Percentiles rank a stretch among this genome's conserved stretches.
These are phyloP conservation scores for Hanseniaspora thailandica DNA, from an alignment of 805 yeast species.

Conservation along the genomic window DNA sequence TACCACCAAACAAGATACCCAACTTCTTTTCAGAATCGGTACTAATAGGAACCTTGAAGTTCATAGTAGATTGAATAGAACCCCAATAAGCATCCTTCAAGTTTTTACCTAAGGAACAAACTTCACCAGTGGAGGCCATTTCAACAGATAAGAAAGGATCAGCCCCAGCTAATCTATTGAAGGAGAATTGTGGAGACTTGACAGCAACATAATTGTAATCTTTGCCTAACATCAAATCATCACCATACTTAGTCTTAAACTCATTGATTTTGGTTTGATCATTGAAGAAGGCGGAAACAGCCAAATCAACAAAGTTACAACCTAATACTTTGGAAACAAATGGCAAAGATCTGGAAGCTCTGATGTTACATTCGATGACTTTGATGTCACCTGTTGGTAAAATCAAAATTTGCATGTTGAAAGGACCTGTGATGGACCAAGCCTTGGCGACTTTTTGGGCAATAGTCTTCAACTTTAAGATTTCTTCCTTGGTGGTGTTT, in stretches of 20 bases:
- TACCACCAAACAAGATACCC: slow-evolving; percentile 92
- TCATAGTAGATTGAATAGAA: slow-evolving; percentile 91
- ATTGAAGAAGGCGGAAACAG: slow-evolving; percentile 74
- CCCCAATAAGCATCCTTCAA: slow-evolving; percentile 93
- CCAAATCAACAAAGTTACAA: slow-evolving; percentile 87
- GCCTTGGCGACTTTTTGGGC: slow-evolving; percentile 95
- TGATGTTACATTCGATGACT: slow-evolving; percentile 95
- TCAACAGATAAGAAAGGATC: slow-evolving; percentile 98
- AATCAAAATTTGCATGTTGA: slow-evolving; percentile 80
- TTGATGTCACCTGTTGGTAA: slow-evolving; percentile 91
- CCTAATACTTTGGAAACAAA: slow-evolving; percentile 96
- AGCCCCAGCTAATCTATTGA: slow-evolving; percentile 97
- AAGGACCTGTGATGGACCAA: slow-evolving; percentile 92
- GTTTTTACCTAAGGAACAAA: slow-evolving; percentile 89
- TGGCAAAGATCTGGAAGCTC: slow-evolving; percentile 99
- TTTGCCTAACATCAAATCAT: slow-evolving; percentile 58
- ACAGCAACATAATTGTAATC: slow-evolving; percentile 79
- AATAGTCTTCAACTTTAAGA: slow-evolving; percentile 80
- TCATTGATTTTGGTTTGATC: slow-evolving; percentile 38
- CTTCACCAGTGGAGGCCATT: slow-evolving; percentile 98
- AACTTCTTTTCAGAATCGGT: slow-evolving; percentile 21
- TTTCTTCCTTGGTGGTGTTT: slow-evolving; percentile 84
- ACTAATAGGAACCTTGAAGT: slow-evolving; percentile 84
- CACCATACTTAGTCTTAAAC: slow-evolving; percentile 11
- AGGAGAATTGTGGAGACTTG: slow-evolving; percentile 96